phyloP scores from a whole-genome alignment of 2,329 filamentous ascomycete genomes.

The Trichoderma afroharzianum region DNA sequence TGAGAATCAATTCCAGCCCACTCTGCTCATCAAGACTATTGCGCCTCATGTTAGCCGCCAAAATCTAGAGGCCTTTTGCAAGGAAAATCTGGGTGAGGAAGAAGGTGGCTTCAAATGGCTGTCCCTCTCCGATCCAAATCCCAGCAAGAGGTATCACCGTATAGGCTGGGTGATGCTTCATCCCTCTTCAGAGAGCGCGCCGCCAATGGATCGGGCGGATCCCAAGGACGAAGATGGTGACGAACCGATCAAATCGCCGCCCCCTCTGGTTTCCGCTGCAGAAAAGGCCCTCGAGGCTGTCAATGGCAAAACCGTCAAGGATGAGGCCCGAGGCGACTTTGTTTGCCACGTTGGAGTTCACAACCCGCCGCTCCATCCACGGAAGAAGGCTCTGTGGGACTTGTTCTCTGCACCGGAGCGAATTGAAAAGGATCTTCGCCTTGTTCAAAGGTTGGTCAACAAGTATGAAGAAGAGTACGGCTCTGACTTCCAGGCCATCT shows the following conservation, averaged over 20 bases:
- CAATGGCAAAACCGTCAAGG: constrained; percentile 95
- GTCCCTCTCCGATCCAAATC: constrained; percentile 93
- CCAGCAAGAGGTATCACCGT: constrained; percentile 91
- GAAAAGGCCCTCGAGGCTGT: constrained; percentile 90
- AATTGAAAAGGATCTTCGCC: constrained; percentile 81
- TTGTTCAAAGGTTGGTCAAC: constrained; percentile 76
- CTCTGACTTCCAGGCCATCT: constrained; percentile 68
- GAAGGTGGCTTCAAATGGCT: constrained; percentile 94
- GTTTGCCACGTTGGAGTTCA: constrained; percentile 97
- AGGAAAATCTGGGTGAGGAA: constrained; percentile 85
- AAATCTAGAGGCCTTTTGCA: constrained; percentile 91
- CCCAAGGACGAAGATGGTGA: constrained; percentile 66
- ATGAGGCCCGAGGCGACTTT: constrained; percentile 90
- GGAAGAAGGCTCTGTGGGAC: constrained; percentile 96
- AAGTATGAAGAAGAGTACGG: constrained; percentile 85
- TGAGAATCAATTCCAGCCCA: constrained; percentile 82
- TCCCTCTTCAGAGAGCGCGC: constrained; percentile 64
- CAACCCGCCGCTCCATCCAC: constrained; percentile 76
- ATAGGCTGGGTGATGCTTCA: constrained; percentile 99
- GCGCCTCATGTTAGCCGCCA: constrained; percentile 91
- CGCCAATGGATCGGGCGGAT: constrained; percentile 68
- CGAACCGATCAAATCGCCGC: constrained; percentile 52
- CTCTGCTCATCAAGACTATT: constrained; percentile 95
- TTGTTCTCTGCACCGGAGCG: constrained; percentile 92
- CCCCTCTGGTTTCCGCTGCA: constrained; percentile 56